A percentile compares a stretch with the other conserved stretches of the same genome.
Evolutionary conservation across 352 stramenopile species (phyloP).

Genomic region (Phytophthora sansomeana): DNA sequence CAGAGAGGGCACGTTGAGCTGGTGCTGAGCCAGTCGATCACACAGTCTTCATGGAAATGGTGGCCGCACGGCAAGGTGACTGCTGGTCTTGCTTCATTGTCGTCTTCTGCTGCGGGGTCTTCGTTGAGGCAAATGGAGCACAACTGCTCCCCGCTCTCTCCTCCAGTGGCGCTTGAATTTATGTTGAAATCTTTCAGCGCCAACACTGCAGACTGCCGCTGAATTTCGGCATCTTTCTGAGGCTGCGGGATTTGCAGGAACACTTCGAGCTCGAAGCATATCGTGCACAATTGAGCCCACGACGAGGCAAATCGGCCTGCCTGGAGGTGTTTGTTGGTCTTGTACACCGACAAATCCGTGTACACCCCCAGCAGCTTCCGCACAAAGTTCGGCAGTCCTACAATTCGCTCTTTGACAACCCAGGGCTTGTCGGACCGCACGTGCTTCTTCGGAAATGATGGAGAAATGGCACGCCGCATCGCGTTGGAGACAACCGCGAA

Average conservation of each 20-base stretch:
- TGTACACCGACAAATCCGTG: slow-evolving; percentile 60
- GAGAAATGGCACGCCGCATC: slow-evolving; percentile 52
- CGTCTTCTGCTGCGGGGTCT: slow-evolving; percentile 33
- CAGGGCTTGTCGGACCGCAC: slow-evolving; percentile 48
- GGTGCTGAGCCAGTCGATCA: slow-evolving; percentile 74
- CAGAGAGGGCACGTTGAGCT: slow-evolving; percentile 69
- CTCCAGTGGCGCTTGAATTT: neutral
- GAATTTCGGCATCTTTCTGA: slow-evolving; percentile 54
- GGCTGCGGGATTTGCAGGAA: slow-evolving; percentile 60
- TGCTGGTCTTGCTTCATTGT: slow-evolving; percentile 26
- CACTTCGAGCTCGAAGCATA: slow-evolving; percentile 46
- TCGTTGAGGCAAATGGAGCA: slow-evolving; percentile 68
- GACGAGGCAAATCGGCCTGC: slow-evolving; percentile 28
- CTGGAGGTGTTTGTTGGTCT: slow-evolving; percentile 36
- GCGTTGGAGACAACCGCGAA: slow-evolving; percentile 57
- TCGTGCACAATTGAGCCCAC: slow-evolving; percentile 30
- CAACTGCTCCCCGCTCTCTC: slow-evolving; percentile 18
- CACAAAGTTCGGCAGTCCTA: slow-evolving; percentile 54
- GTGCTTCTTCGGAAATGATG: slow-evolving; percentile 60
- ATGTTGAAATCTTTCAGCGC: slow-evolving; percentile 57
- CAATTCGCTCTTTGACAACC: slow-evolving; percentile 47
- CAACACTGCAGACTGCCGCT: slow-evolving; percentile 51
- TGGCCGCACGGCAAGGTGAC: slow-evolving; percentile 61
- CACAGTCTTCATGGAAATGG: slow-evolving; percentile 76
- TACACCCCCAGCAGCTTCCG: slow-evolving; percentile 57